Conservation (phyloP, 306 rosid genomes). For the Benincasa hispida region DNA sequence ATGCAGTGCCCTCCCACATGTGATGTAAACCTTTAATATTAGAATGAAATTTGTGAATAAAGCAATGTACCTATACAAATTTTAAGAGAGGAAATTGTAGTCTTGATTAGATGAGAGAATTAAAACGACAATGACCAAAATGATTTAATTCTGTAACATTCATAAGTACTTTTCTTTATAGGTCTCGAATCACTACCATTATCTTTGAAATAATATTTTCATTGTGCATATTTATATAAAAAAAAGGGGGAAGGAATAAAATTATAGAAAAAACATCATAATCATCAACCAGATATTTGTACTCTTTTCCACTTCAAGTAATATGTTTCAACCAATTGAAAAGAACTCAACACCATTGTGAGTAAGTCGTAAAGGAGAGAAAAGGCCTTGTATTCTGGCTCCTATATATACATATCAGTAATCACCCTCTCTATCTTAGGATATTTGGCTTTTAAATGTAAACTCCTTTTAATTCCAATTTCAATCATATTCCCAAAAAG, state of each 20-base stretch:
- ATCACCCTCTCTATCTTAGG: constrained; percentile 2
- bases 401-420: background rate
- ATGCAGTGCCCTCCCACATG: background rate
- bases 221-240: background rate
- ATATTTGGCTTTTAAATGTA: background rate
- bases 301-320: constrained; percentile 4
- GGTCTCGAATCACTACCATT: background rate
- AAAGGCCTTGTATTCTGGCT: background rate
- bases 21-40: background rate
- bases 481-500: background rate
- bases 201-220: background rate
- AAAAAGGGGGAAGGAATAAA: background rate
- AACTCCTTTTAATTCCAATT: background rate
- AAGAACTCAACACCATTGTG: background rate
- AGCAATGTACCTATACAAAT: background rate
- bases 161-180: background rate
- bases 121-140: background rate
- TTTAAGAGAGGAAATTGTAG: background rate
- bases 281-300: background rate
- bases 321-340: background rate
- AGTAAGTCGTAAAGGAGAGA: constrained; percentile 3
- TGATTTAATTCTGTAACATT: background rate
- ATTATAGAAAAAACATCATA: background rate
- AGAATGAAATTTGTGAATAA: background rate
- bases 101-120: background rate